Percentiles rank a stretch among this genome's conserved stretches.
Conservation (phyloP, 176 grass and related monocot genomes). For the Echinochloa phyllopogon region DNA sequence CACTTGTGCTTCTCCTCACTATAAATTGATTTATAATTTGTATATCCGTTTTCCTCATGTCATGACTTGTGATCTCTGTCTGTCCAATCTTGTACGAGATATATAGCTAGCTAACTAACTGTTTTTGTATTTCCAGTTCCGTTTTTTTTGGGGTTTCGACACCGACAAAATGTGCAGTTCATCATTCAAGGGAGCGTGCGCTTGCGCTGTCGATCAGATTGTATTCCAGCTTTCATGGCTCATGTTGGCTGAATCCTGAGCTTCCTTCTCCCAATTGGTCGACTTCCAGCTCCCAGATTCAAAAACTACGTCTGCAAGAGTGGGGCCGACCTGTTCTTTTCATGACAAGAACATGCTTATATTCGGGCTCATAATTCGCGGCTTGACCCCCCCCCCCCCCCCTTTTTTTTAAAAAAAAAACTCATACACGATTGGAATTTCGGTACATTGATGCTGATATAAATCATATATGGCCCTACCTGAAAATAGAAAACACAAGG, state of each 20-base stretch:
- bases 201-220: neutral
- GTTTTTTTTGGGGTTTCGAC: constrained; percentile 4
- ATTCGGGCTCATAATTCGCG: constrained; percentile 52
- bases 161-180: neutral
- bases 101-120: neutral
- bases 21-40: neutral
- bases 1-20: neutral
- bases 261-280: constrained; percentile 22
- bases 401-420: constrained; percentile 3
- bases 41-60: neutral
- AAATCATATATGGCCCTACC: constrained; percentile 17
- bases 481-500: neutral
- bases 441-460: constrained; percentile 34
- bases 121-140: neutral
- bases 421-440: constrained; percentile 35
- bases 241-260: constrained; percentile 22
- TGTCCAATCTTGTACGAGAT: neutral
- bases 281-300: constrained; percentile 28
- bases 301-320: constrained; percentile 12
- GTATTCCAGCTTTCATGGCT: constrained; percentile 20
- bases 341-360: constrained; percentile 52
- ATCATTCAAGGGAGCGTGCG: neutral
- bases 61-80: neutral
- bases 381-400: constrained; percentile 36
- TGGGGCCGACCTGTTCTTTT: constrained; percentile 32